Evolutionary conservation across 805 yeast genomes (phyloP).

Genomic region (Pichia paraexigua): DNA sequence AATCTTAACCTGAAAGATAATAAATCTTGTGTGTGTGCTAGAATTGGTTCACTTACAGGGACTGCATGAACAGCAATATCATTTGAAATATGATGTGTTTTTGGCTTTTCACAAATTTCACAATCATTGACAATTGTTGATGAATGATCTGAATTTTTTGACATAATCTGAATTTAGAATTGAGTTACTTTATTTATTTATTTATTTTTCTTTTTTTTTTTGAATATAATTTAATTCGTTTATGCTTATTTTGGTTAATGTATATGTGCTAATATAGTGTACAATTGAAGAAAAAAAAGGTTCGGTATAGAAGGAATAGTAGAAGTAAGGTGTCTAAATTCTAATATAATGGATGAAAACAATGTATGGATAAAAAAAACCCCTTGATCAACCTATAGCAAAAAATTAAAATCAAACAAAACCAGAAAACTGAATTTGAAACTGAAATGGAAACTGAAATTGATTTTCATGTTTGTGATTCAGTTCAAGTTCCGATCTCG

Average conservation of each 20-base stretch:
- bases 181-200: too few species aligned
- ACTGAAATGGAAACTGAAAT: too few species aligned
- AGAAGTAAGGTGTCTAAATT: neutral
- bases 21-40: slow-evolving; percentile 12
- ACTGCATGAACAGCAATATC: slow-evolving; percentile 14
- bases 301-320: neutral
- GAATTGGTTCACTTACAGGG: slow-evolving; percentile 9
- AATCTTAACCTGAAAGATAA: slow-evolving; percentile 12
- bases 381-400: neutral
- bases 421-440: too few species aligned
- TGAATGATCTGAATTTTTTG: neutral
- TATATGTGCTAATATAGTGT: neutral
- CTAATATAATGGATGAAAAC: neutral
- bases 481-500: neutral
- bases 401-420: too few species aligned
- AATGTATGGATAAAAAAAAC: too few species aligned
- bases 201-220: too few species aligned
- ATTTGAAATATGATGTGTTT: slow-evolving; percentile 10
- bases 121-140: neutral
- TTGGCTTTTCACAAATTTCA: slow-evolving; percentile 6
- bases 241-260: neutral
- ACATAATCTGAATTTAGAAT: neutral
- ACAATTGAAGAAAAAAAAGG: neutral
- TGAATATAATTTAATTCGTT: neutral
- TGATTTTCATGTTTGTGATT: neutral